Base-by-base conservation (phyloP, 345 rosid species). In the Rubroshorea leprosula region DNA sequence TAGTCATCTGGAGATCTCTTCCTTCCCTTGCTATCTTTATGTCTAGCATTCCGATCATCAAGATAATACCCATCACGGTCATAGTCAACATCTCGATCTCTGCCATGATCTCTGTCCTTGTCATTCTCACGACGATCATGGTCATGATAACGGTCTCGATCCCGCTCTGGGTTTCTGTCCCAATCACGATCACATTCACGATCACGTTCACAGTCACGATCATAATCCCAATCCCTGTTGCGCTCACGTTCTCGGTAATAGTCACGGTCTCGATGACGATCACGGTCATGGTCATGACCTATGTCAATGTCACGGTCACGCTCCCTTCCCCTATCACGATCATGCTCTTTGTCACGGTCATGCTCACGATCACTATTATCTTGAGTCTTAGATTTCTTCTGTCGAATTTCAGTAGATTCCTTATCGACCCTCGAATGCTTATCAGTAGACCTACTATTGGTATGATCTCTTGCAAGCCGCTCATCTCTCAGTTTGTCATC, bases 401-500 rank as follows among this genome's bases (percentile, higher is more conserved):
- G 73, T 6, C 63, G 71, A 69, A 26, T 48, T 61, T 82, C 89
- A 53, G 23, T 15, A 31, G 22, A 46, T 50, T 85, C 86, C 58
- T 73, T 87, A 52, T 74, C 89, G 65, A 70, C 86, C 73, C 71
- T 77, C 25, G 35, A 43, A 35, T 65, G 76, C 75, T 81, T 84
- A 49, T 83, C 93, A 70, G 72, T 80, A 38, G 80, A 77, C 78
- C 74, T 82, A 68, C 61, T 68, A 65, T 66, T 69, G 49, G 50
- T 41, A 43, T 73, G 82, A 53, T 86, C 96, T 74, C 77, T 86
- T 38, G 68, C 48, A 51, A 71, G 24, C 53, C 68, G 81, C n/a
- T 82, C 96, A 74, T 86, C 89, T 71, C 78, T 78, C 61, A 72
- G 79, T 76, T 82, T 88, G 21, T 79, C 89, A 60, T 78, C 80